phyloP scores from a whole-genome alignment of 805 yeast genomes.

The Alloascoidea africana region DNA sequence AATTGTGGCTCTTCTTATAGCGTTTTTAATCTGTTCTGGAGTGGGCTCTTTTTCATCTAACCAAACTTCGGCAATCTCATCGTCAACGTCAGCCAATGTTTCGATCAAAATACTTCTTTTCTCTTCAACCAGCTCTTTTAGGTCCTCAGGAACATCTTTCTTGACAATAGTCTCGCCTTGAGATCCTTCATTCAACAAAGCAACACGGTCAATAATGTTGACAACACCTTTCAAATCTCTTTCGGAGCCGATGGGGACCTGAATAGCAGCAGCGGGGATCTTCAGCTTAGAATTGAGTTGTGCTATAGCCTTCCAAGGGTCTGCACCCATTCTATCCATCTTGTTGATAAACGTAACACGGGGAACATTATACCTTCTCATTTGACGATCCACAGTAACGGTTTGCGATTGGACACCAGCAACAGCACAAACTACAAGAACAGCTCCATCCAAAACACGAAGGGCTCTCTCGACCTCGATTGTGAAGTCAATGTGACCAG shows the following conservation, averaged over 20 bases:
- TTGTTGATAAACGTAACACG: conserved; percentile 92
- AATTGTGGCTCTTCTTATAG: conserved; percentile 90
- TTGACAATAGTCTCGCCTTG: conserved; percentile 75
- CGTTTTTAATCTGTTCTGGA: conserved; percentile 66
- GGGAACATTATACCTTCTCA: conserved; percentile 96
- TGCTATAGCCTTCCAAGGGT: conserved; percentile 90
- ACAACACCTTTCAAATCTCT: conserved; percentile 76
- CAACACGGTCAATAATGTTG: conserved; percentile 77
- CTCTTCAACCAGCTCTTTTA: conserved; percentile 75
- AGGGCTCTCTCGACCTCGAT: conserved; percentile 98
- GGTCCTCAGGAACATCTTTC: conserved; percentile 59
- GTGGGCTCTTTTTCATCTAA: conserved; percentile 86
- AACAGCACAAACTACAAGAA: conserved; percentile 95
- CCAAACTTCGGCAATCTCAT: conserved; percentile 86
- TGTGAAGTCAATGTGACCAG: conserved; percentile 98
- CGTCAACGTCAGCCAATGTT: conserved; percentile 95
- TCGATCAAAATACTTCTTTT: conserved; percentile 78
- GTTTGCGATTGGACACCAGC: conserved; percentile 98
- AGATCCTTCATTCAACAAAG: conserved; percentile 75
- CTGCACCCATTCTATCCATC: conserved; percentile 99
- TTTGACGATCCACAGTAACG: conserved; percentile 96
- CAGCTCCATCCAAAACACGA: conserved; percentile 96
- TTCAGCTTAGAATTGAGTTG: conserved; percentile 79
- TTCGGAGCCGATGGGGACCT: conserved; percentile 95
- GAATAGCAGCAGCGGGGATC: conserved; percentile 94